Evolutionary conservation across 176 grass and related monocot species (phyloP).

Genomic region (Themeda triandra): DNA sequence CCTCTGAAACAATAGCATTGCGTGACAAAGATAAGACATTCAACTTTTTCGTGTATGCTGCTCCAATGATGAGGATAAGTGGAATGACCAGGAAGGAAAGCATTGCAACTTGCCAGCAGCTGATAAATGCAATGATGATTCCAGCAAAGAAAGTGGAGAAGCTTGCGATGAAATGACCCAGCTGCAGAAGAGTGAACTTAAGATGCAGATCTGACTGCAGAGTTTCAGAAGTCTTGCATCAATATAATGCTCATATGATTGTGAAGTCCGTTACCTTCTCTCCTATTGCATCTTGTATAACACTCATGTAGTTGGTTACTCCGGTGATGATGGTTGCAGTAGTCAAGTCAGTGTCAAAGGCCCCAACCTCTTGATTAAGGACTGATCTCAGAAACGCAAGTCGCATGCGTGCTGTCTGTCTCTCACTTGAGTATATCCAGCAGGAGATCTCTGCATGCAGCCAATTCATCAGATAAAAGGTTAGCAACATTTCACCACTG

Average conservation of each 20-base stretch:
- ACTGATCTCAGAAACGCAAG: conserved; percentile 54
- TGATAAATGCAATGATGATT: conserved; percentile 42
- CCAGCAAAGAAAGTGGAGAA: conserved; percentile 62
- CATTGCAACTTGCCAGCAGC: conserved; percentile 67
- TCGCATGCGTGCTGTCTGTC: conserved; percentile 52
- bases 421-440: conserved; percentile 66
- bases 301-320: conserved; percentile 58
- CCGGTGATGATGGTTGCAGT: conserved; percentile 51
- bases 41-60: conserved; percentile 48
- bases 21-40: conserved; percentile 30
- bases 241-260: background rate
- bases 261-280: conserved; percentile 52
- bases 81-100: conserved; percentile 57
- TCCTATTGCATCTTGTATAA: conserved; percentile 73
- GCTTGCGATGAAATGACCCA: conserved; percentile 57
- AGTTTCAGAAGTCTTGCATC: background rate
- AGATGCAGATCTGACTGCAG: conserved; percentile 13
- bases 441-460: conserved; percentile 58
- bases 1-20: conserved; percentile 36
- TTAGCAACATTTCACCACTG: conserved; percentile 3
- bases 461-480: background rate
- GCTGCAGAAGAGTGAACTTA: conserved; percentile 32
- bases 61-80: conserved; percentile 46
- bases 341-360: conserved; percentile 63
- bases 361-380: conserved; percentile 59